A percentile compares a stretch with the other conserved stretches of the same genome.
Evolutionary conservation across 164 flowering plant genomes (phyloP).

Genomic region (Protea cynaroides): DNA sequence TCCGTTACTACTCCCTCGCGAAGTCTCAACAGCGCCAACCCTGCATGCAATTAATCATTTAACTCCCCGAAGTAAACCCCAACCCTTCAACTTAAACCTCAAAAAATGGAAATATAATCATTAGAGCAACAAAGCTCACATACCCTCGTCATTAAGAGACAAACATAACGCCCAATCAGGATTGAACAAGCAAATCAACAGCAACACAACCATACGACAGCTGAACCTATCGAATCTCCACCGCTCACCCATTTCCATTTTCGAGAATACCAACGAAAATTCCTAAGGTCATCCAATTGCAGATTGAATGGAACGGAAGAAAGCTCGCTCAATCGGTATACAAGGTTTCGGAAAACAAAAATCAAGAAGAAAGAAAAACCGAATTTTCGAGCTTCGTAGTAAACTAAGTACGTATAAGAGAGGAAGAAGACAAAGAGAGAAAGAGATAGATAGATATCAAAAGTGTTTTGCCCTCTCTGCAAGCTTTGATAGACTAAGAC

Average conservation of each 20-base stretch:
- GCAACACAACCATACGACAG: conserved; percentile 12
- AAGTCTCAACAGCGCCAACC: conserved; percentile 49
- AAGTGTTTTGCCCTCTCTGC: neutral
- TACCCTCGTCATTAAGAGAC: conserved; percentile 65
- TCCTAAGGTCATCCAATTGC: too few relatives aligned
- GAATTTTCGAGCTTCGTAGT: neutral
- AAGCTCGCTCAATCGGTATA: neutral
- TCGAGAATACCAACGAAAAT: neutral
- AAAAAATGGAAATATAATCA: neutral
- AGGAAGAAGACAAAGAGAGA: too few relatives aligned
- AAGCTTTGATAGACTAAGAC: too few relatives aligned
- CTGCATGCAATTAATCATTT: conserved; percentile 20
- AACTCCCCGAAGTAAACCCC: neutral
- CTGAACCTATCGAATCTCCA: conserved; percentile 24
- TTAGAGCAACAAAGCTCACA: neutral
- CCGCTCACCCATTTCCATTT: conserved; percentile 18
- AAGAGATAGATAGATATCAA: neutral
- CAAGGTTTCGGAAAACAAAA: too few relatives aligned
- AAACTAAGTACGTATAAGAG: neutral
- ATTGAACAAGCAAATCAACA: conserved; percentile 17
- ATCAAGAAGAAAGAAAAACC: neutral
- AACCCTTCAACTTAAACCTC: neutral
- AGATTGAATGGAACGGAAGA: neutral
- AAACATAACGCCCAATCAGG: conserved; percentile 26
- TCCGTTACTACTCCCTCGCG: conserved; percentile 44